Percentiles rank a stretch among this genome's conserved stretches.
phyloP scores from a whole-genome alignment of 2,329 filamentous ascomycete genomes.

The Emergomyces africanus region DNA sequence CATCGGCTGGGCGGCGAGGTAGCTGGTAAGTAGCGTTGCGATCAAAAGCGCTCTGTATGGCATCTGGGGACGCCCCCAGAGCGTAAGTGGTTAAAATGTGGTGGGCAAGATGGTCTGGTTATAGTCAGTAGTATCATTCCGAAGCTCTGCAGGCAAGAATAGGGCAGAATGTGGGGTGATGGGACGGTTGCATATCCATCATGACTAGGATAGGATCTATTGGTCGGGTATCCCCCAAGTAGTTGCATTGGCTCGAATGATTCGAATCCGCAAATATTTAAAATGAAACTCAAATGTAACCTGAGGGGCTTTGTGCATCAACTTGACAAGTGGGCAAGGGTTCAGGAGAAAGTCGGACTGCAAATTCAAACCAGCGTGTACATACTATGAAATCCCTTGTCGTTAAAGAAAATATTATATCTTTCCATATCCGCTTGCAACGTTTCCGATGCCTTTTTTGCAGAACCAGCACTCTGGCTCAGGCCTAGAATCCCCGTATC shows the following conservation, averaged over 20 bases:
- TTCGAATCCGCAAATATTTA: background rate
- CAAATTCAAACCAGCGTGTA: background rate
- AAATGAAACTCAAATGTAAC: background rate
- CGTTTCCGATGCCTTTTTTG: slow-evolving; percentile 50
- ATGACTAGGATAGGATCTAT: background rate
- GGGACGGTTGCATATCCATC: background rate
- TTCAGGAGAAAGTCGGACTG: background rate
- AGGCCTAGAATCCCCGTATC: slow-evolving; percentile 36
- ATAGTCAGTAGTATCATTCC: slow-evolving; percentile 7
- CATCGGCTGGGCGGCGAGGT: slow-evolving; percentile 35
- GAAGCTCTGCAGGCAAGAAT: background rate
- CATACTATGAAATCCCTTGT: slow-evolving; percentile 54
- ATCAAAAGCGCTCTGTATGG: slow-evolving; percentile 53
- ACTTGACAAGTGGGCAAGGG: background rate
- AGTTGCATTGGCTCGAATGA: background rate
- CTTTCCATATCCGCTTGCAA: slow-evolving; percentile 61
- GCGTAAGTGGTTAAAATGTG: slow-evolving; percentile 65
- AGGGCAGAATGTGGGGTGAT: background rate
- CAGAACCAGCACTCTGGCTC: slow-evolving; percentile 43
- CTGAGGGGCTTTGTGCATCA: background rate
- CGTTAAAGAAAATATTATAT: slow-evolving; percentile 73
- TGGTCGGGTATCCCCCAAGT: background rate
- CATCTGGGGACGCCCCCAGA: slow-evolving; percentile 49
- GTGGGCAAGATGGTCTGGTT: slow-evolving; percentile 60
- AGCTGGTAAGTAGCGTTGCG: slow-evolving; percentile 56